phyloP scores from a whole-genome alignment of 805 yeast genomes.

The Wickerhamomyces canadensis region DNA sequence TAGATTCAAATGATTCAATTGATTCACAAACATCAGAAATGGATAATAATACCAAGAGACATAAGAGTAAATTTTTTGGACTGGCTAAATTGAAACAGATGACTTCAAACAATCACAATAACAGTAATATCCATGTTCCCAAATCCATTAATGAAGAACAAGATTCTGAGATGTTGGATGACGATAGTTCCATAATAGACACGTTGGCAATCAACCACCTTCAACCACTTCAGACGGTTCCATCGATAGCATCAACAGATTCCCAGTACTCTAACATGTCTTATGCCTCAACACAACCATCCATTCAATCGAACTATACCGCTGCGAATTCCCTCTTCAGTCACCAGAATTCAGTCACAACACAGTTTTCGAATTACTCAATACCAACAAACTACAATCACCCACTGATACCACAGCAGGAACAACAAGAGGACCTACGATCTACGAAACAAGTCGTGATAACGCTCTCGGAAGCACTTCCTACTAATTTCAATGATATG shows the following conservation, averaged over 20 bases:
- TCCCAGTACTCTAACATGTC: slow-evolving; percentile 8
- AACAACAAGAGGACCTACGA: slow-evolving; percentile 5
- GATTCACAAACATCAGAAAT: slow-evolving; percentile 14
- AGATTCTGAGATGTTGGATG: slow-evolving; percentile 16
- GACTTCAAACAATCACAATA: not conserved
- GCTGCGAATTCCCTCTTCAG: slow-evolving; percentile 16
- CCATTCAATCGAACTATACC: slow-evolving; percentile 7
- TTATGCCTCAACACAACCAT: slow-evolving; percentile 5
- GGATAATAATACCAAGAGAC: not conserved
- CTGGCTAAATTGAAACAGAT: not conserved
- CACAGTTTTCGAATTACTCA: slow-evolving; percentile 11
- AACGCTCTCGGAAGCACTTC: slow-evolving; percentile 46
- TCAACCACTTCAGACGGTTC: slow-evolving; percentile 20
- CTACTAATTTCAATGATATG: slow-evolving; percentile 46
- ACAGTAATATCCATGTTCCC: no score
- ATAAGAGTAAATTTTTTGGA: not conserved
- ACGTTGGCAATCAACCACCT: slow-evolving; percentile 8
- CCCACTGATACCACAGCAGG: slow-evolving; percentile 2
- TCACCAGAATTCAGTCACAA: slow-evolving; percentile 13
- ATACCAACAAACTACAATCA: not conserved
- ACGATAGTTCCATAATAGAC: slow-evolving; percentile 1
- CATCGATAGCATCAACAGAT: slow-evolving; percentile 17
- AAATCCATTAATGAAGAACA: no score
- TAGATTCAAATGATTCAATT: slow-evolving; percentile 17
- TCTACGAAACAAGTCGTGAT: slow-evolving; percentile 12